Evolutionary conservation across 495 filamentous ascomycete species (phyloP).

Genomic region (Penicillium atrosanguineum): DNA sequence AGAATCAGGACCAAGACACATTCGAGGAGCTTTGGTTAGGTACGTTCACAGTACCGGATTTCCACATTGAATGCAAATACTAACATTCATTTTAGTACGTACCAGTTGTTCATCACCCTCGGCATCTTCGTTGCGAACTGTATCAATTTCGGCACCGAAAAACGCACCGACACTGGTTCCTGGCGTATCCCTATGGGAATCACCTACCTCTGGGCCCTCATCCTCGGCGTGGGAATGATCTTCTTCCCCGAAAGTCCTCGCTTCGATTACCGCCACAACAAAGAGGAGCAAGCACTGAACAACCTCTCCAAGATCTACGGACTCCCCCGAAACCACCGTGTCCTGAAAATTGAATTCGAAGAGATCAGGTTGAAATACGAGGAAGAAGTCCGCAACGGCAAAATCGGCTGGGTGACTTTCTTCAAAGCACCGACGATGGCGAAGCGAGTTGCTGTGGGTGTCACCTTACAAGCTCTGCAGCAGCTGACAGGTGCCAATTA

Average conservation of each 20-base stretch:
- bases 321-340: constrained; percentile 55
- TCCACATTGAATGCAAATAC: background rate
- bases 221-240: constrained; percentile 65
- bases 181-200: constrained; percentile 83
- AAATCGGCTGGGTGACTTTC: constrained; percentile 39
- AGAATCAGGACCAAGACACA: constrained; percentile 60
- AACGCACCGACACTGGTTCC: constrained; percentile 39
- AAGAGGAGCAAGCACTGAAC: constrained; percentile 55
- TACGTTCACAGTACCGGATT: constrained; percentile 7
- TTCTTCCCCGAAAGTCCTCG: constrained; percentile 73
- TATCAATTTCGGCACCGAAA: constrained; percentile 74
- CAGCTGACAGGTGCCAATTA: constrained; percentile 50
- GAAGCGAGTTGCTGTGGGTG: constrained; percentile 63
- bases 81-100: constrained; percentile 36
- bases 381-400: constrained; percentile 48
- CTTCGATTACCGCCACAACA: constrained; percentile 62
- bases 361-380: constrained; percentile 60
- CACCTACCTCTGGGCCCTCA: constrained; percentile 67
- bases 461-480: constrained; percentile 56
- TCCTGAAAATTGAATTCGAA: constrained; percentile 63
- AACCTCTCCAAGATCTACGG: constrained; percentile 71
- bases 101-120: constrained; percentile 84
- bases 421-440: constrained; percentile 65
- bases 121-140: constrained; percentile 78
- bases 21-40: constrained; percentile 64